Evolutionary conservation across 441 rosid species (phyloP).

Genomic region (Isatis lusitanica): DNA sequence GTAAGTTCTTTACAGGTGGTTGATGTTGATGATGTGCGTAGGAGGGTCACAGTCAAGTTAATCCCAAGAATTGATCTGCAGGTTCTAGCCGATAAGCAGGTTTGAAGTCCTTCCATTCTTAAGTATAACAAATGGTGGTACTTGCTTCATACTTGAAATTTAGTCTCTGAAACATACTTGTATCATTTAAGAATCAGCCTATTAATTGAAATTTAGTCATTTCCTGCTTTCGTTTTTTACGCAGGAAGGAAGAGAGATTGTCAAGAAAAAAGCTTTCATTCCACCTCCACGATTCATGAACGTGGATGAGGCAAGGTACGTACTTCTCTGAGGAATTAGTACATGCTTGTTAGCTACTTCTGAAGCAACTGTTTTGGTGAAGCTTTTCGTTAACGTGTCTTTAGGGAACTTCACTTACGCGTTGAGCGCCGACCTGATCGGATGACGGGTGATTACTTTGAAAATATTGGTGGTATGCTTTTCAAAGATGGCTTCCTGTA

Average conservation of each 20-base stretch:
- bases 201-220: background rate
- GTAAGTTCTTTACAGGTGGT: conserved; percentile 53
- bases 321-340: background rate
- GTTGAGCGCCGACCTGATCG: conserved; percentile 80
- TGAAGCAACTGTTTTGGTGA: background rate
- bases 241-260: conserved; percentile 76
- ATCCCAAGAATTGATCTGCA: conserved; percentile 88
- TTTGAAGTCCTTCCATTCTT: conserved; percentile 27
- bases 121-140: background rate
- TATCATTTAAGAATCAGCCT: background rate
- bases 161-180: background rate
- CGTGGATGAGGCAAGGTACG: conserved; percentile 83
- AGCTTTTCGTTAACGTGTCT: background rate
- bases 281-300: conserved; percentile 93
- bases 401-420: conserved; percentile 79
- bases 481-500: conserved; percentile 86
- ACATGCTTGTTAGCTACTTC: background rate
- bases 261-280: conserved; percentile 75
- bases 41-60: conserved; percentile 75
- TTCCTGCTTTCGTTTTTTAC: background rate
- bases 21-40: conserved; percentile 82
- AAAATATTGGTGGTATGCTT: conserved; percentile 60
- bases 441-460: conserved; percentile 79
- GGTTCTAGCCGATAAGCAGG: conserved; percentile 81
- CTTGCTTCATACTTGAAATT: background rate